phyloP scores from a whole-genome alignment of 2,329 filamentous ascomycete species.

The Ilyonectria sp. region DNA sequence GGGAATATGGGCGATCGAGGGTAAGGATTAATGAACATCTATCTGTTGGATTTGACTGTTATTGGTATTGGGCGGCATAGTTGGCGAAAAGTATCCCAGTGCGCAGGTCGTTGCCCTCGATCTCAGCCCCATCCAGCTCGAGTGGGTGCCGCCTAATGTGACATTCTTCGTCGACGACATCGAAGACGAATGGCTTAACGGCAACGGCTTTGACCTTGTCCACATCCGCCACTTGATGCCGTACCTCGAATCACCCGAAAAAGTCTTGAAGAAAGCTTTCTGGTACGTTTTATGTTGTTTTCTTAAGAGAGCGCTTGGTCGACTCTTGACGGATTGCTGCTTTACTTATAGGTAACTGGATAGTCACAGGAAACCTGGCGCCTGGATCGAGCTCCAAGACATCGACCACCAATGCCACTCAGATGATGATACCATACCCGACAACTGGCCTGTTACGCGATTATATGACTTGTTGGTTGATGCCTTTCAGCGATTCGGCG shows the following conservation, averaged over 20 bases:
- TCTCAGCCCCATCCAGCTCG: conserved; percentile 43
- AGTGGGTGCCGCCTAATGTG: conserved; percentile 58
- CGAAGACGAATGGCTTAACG: conserved; percentile 64
- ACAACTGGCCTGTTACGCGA: conserved; percentile 48
- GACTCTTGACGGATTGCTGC: not conserved
- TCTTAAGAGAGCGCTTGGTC: not conserved
- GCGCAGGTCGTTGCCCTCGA: conserved; percentile 44
- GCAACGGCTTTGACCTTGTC: conserved; percentile 37
- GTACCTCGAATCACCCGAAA: conserved; percentile 24
- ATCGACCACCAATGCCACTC: conserved; percentile 55
- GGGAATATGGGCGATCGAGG: conserved; percentile 42
- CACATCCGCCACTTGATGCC: conserved; percentile 37
- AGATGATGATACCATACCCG: conserved; percentile 55
- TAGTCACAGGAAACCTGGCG: conserved; percentile 35
- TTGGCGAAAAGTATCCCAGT: conserved; percentile 43
- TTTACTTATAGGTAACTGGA: not conserved
- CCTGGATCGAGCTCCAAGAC: conserved; percentile 51
- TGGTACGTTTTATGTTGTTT: not conserved
- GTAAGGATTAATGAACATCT: conserved; percentile 15
- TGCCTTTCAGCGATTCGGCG: conserved; percentile 50
- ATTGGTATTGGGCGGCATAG: conserved; percentile 12
- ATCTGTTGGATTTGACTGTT: no score
- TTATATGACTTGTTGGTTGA: conserved; percentile 41
- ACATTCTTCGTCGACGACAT: conserved; percentile 55
- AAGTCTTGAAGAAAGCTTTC: conserved; percentile 34